Conservation (phyloP, 306 rosid species). For the Herpetospermum pedunculosum region DNA sequence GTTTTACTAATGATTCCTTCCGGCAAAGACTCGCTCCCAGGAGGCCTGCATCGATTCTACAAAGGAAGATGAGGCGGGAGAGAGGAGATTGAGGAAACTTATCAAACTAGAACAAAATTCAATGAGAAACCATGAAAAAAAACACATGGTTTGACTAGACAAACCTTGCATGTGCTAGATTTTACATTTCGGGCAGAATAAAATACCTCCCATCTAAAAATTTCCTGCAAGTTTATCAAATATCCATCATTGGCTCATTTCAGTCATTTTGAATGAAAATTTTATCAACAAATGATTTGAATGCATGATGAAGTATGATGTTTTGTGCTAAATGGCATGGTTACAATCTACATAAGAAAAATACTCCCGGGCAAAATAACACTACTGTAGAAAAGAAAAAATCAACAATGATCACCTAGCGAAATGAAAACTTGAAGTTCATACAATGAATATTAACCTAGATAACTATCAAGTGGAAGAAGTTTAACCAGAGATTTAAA, state of each 20-base stretch:
- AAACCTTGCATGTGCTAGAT: slow-evolving; percentile 54
- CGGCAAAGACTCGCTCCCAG: slow-evolving; percentile 27
- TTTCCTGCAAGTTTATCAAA: slow-evolving; percentile 37
- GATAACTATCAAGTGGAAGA: neutral
- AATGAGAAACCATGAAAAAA: neutral
- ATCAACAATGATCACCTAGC: too few species aligned
- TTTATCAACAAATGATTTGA: neutral
- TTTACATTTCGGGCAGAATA: slow-evolving; percentile 18
- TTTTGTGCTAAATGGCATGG: neutral
- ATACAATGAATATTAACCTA: neutral
- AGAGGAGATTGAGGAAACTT: neutral
- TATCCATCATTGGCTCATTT: neutral
- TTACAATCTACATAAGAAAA: neutral
- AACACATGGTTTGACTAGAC: neutral
- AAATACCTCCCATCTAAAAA: slow-evolving; percentile 49
- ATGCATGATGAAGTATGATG: neutral
- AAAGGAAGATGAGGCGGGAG: neutral
- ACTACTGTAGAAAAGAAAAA: too few species aligned
- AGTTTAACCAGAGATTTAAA: too few species aligned
- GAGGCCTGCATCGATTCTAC: slow-evolving; percentile 29
- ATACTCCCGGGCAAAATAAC: neutral
- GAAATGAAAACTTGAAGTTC: neutral
- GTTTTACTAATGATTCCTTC: slow-evolving; percentile 30
- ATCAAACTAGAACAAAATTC: neutral
- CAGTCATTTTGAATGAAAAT: neutral